Evolutionary conservation across 305 asterid genomes (phyloP), one percentile per base, ranked within the genome.

Genomic region (Plantago coronopus): DNA sequence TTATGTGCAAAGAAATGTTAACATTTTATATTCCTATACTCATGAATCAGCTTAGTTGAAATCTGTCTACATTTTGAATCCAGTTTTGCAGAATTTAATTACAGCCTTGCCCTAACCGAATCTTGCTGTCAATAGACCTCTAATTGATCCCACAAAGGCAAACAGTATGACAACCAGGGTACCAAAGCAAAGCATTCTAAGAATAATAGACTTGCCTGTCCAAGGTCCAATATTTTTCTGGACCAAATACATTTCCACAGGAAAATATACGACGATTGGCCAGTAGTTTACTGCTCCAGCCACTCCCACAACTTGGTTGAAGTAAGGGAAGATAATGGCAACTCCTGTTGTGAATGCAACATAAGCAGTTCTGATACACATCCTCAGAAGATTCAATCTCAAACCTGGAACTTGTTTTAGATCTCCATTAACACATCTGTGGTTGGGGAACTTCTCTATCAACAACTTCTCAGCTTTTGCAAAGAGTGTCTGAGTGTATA

Each of bases 211-310:
- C 64, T 64, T 76, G 13, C 53, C 48, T 54, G 80, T 72, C 89
- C 83, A 72, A 8, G 73, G 21, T 54, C 59, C 75, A 21, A 78
- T 68, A 5, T 74, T 68, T 58, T 73, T 79, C 81, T 81, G 94
- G 34, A 62, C 79, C 38, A 84, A 20, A 67, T 80, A 89, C 95
- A 86, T 89, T 74, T 89, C 95, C 63, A 79, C 83, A 0, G 97
- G 97, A 69, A 89, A 89, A 69, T 86, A 84, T 9, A 89, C 74
- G 1, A 78, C 69, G 3, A 81, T 17, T 0, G 97, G 97, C 95
- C 97, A 86, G 54, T 82, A 84, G 67, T 57, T 76, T n/a, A 89
- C 37, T 3, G 94, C 78, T 57, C 95, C 97, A 2, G 91, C 76
- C 18, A 89, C 74, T 29, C 86, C 91, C 23, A 84, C 62, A 9